phyloP scores from a whole-genome alignment of 257 asterid species.

The Avicennia marina region DNA sequence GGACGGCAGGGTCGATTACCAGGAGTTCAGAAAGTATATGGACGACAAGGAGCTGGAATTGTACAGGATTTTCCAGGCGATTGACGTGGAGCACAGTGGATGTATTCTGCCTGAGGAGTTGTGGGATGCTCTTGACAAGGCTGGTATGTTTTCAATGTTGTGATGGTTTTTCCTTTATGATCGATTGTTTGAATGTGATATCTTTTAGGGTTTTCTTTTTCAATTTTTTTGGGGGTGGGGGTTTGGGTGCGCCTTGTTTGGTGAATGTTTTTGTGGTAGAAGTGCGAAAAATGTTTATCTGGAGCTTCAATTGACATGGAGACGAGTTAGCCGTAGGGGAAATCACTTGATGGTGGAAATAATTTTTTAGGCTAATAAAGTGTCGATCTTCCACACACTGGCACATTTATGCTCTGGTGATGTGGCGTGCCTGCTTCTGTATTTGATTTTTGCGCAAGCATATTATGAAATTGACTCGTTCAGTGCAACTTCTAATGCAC shows the following conservation, averaged over 20 bases:
- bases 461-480: no score
- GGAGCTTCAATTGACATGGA: no score
- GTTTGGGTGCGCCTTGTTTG: neutral
- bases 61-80: slow-evolving; percentile 90
- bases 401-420: no score
- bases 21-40: slow-evolving; percentile 91
- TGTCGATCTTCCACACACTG: no score
- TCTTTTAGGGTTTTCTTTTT: no score
- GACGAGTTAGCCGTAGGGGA: no score
- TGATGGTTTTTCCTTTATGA: neutral
- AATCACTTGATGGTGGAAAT: no score
- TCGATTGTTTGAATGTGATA: neutral
- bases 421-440: no score
- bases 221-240: neutral
- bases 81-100: slow-evolving; percentile 93
- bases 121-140: slow-evolving; percentile 93
- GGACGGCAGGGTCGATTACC: slow-evolving; percentile 94
- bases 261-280: neutral
- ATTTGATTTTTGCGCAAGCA: neutral
- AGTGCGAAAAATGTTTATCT: neutral
- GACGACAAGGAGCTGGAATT: slow-evolving; percentile 93
- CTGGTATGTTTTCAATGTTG: slow-evolving; percentile 34
- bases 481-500: no score
- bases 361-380: no score
- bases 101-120: slow-evolving; percentile 96